Conservation (phyloP, 2,329 filamentous ascomycete genomes). For the Calonectria crousiana region DNA sequence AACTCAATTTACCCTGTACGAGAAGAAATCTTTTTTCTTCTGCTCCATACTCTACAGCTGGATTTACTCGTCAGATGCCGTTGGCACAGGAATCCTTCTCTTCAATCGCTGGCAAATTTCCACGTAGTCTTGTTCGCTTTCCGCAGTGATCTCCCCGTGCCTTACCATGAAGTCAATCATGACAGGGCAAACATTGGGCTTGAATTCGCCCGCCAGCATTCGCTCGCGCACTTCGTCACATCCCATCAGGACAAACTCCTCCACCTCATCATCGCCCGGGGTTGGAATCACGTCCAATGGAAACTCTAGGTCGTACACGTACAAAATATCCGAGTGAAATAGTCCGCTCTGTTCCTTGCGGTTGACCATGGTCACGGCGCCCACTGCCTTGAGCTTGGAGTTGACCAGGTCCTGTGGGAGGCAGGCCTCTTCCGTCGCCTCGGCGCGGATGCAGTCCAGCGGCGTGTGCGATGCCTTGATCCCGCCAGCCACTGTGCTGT, state of each 20-base stretch:
- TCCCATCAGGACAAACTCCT: slow-evolving; percentile 77
- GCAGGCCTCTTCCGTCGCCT: slow-evolving; percentile 78
- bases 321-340: slow-evolving; percentile 60
- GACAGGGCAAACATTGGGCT: slow-evolving; percentile 84
- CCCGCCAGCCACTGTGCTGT: slow-evolving; percentile 85
- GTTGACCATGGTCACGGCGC: slow-evolving; percentile 52
- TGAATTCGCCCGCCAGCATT: slow-evolving; percentile 79
- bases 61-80: slow-evolving; percentile 34
- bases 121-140: slow-evolving; percentile 79
- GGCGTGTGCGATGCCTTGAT: slow-evolving; percentile 76
- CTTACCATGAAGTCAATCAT: slow-evolving; percentile 86
- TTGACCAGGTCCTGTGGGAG: slow-evolving; percentile 47
- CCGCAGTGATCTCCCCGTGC: slow-evolving; percentile 78
- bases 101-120: slow-evolving; percentile 69
- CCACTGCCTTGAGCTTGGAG: slow-evolving; percentile 40
- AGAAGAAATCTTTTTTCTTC: neutral
- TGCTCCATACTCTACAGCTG: neutral
- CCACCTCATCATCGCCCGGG: slow-evolving; percentile 83
- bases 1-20: slow-evolving; percentile 3
- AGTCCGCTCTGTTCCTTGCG: slow-evolving; percentile 42
- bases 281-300: slow-evolving; percentile 67
- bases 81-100: slow-evolving; percentile 58
- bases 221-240: slow-evolving; percentile 70
- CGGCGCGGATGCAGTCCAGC: slow-evolving; percentile 76
- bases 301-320: slow-evolving; percentile 83